Evolutionary conservation across 192 early-diverging fungal species (phyloP).

Genomic region (Allomyces javanicus): DNA sequence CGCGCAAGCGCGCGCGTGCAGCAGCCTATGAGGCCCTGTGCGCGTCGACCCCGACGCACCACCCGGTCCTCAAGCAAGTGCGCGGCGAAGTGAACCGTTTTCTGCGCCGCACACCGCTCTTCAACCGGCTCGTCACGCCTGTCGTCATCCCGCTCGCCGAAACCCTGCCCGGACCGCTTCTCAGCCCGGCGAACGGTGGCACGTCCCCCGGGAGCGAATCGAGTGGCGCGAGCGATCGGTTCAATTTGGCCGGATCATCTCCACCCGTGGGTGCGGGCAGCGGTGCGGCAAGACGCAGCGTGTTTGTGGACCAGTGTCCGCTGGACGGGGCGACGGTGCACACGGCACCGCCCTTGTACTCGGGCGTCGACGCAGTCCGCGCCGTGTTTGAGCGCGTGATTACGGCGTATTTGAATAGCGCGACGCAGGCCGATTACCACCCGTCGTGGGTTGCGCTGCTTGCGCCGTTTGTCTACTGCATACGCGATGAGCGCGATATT

Average conservation of each 20-base stretch:
- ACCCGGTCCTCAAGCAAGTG: constrained; percentile 49
- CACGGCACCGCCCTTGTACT: no score
- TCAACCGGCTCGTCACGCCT: no score
- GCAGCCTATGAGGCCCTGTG: constrained; percentile 29
- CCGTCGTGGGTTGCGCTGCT: constrained; percentile 54
- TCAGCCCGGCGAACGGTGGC: background rate
- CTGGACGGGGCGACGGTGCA: no score
- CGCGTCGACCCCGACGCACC: constrained; percentile 31
- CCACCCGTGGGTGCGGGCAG: background rate
- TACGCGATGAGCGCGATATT: constrained; percentile 54
- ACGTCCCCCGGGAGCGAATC: no score
- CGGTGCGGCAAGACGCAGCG: background rate
- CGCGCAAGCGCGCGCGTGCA: constrained; percentile 30
- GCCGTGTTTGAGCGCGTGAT: constrained; percentile 71
- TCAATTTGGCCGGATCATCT: no score
- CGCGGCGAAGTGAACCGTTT: constrained; percentile 58
- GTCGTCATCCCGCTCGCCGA: no score
- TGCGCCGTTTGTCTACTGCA: constrained; percentile 59
- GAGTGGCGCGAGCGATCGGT: no score
- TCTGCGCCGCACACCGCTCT: constrained; percentile 13
- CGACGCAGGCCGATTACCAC: constrained; percentile 54
- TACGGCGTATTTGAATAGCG: constrained; percentile 59
- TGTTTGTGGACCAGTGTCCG: no score
- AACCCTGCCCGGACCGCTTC: constrained; percentile 6
- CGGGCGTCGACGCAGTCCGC: constrained; percentile 18